A percentile compares a stretch with the other conserved stretches of the same genome.
These are phyloP conservation scores for Sclerotinia trifoliorum DNA, from an alignment of 2,329 filamentous ascomycete genomes.

Conservation along the genomic window DNA sequence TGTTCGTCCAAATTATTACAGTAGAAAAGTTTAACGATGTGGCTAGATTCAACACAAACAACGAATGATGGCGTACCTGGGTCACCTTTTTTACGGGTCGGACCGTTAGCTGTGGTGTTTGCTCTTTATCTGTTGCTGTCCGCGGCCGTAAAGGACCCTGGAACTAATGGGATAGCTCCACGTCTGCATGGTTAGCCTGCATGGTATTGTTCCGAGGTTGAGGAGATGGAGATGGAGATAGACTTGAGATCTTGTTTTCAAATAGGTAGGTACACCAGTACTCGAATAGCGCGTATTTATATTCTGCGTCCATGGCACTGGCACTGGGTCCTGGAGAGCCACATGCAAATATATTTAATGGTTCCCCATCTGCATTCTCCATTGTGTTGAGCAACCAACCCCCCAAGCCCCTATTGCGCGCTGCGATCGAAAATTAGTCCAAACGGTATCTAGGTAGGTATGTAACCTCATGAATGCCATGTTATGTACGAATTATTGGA, in stretches of 20 bases:
- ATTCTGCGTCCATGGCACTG: constrained; percentile 3
- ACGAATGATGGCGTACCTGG: not conserved
- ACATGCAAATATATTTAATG: no score
- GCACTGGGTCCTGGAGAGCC: not conserved
- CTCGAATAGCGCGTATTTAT: not conserved
- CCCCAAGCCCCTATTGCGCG: no score
- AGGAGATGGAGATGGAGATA: not conserved
- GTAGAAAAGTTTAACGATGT: not conserved
- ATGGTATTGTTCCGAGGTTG: constrained; percentile 4
- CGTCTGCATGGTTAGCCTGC: not conserved
- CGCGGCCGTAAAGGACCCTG: not conserved
- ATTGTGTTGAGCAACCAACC: not conserved
- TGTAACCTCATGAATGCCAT: no score
- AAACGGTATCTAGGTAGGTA: no score
- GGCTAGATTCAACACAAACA: not conserved
- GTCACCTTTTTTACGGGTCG: not conserved
- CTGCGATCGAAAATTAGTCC: no score
- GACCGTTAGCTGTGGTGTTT: not conserved
- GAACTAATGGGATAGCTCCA: constrained; percentile 14
- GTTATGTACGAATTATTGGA: no score
- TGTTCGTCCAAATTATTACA: not conserved
- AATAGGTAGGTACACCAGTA: not conserved
- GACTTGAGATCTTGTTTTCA: not conserved
- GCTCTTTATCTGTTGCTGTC: not conserved
- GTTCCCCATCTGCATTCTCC: not conserved